Evolutionary conservation across 2,329 filamentous ascomycete genomes (phyloP).

Genomic region (Aspergillus ochraceoroseus): DNA sequence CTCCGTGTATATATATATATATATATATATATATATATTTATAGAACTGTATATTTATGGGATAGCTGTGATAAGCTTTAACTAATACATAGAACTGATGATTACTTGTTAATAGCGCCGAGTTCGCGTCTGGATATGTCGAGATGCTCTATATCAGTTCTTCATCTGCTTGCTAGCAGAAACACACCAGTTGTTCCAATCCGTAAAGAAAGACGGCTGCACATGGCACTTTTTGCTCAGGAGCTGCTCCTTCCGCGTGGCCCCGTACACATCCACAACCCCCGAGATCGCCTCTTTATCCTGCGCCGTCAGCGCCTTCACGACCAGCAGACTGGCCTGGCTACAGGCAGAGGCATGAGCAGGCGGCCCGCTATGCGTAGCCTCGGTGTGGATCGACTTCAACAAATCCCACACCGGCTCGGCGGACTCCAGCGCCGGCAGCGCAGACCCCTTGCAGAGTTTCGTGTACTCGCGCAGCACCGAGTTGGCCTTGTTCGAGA

Average conservation of each 20-base stretch:
- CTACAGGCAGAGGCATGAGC: slow-evolving; percentile 71
- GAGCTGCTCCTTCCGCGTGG: slow-evolving; percentile 58
- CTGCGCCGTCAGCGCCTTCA: slow-evolving; percentile 42
- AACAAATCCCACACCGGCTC: slow-evolving; percentile 56
- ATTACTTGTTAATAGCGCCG: too few species aligned
- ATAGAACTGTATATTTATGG: too few species aligned
- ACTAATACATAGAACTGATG: too few species aligned
- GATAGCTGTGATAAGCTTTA: too few species aligned
- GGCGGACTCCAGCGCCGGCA: slow-evolving; percentile 41
- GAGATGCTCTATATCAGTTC: slow-evolving; percentile 20
- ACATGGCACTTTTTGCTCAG: slow-evolving; percentile 54
- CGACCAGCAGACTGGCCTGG: slow-evolving; percentile 46
- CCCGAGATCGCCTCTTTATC: slow-evolving; percentile 51
- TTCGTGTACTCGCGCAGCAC: slow-evolving; percentile 69
- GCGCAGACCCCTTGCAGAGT: slow-evolving; percentile 50
- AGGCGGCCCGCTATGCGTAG: slow-evolving; percentile 53
- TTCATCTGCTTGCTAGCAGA: slow-evolving; percentile 43
- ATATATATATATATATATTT: too few species aligned
- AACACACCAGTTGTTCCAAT: slow-evolving; percentile 69
- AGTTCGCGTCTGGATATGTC: neutral
- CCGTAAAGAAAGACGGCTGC: slow-evolving; percentile 62
- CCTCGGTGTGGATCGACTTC: slow-evolving; percentile 62
- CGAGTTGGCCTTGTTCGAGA: slow-evolving; percentile 67
- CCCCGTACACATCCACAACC: slow-evolving; percentile 60
- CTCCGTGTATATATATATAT: too few species aligned